Percentiles rank a stretch among this genome's conserved stretches.
Conservation (phyloP, 2,329 filamentous ascomycete species). For the Pseudogymnoascus sp. region DNA sequence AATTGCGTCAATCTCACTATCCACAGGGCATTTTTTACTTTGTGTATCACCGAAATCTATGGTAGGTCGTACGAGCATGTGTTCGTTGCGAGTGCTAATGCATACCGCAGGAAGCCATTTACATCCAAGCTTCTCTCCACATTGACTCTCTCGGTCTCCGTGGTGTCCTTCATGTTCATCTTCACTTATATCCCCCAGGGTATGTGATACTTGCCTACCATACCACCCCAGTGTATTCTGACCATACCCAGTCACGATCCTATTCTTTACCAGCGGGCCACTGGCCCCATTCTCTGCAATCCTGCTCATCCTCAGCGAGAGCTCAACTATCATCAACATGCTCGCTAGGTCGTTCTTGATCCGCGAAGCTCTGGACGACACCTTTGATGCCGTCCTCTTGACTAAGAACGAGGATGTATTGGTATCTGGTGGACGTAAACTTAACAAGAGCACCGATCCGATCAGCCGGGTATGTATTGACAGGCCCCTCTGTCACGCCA, state of each 20-base stretch:
- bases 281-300: slow-evolving; percentile 67
- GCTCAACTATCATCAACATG: slow-evolving; percentile 49
- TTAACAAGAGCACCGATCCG: slow-evolving; percentile 55
- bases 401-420: slow-evolving; percentile 47
- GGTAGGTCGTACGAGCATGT: slow-evolving; percentile 30
- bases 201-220: background rate
- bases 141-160: slow-evolving; percentile 60
- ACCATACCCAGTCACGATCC: slow-evolving; percentile 35
- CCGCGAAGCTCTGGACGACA: slow-evolving; percentile 76
- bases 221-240: background rate
- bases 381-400: slow-evolving; percentile 70
- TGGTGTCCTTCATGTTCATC: slow-evolving; percentile 76
- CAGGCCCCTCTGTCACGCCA: background rate
- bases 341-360: slow-evolving; percentile 65
- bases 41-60: slow-evolving; percentile 45
- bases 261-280: slow-evolving; percentile 54
- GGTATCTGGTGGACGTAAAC: slow-evolving; percentile 66
- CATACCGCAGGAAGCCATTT: slow-evolving; percentile 37
- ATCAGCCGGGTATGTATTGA: slow-evolving; percentile 29
- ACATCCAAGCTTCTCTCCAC: slow-evolving; percentile 50
- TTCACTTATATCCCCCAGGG: slow-evolving; percentile 79
- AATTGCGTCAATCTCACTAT: slow-evolving; percentile 13
- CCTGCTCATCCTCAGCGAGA: slow-evolving; percentile 59
- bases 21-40: slow-evolving; percentile 55
- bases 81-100: background rate